These are phyloP conservation scores for Andrographis paniculata DNA, from an alignment of 305 asterid species.

Conservation along the genomic window DNA sequence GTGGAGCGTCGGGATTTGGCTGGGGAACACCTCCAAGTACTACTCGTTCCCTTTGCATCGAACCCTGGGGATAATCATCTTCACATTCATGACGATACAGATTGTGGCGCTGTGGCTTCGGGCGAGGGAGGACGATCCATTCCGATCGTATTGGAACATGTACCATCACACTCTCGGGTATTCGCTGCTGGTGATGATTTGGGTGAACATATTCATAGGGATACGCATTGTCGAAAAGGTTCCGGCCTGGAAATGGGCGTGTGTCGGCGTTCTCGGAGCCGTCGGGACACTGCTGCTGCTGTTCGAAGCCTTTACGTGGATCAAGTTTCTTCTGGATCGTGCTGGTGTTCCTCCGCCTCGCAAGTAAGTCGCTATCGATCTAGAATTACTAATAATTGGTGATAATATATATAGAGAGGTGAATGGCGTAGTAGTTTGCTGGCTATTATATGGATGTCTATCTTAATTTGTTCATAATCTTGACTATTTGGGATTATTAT, in stretches of 20 bases:
- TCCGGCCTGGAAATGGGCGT: constrained; percentile 30
- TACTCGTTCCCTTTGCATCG: constrained; percentile 28
- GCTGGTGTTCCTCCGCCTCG: too few relatives aligned
- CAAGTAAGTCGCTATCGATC: too few relatives aligned
- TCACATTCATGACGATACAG: constrained; percentile 41
- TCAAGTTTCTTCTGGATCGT: constrained; percentile 7
- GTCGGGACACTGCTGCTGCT: constrained; percentile 20
- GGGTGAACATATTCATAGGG: constrained; percentile 37
- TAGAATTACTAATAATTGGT: too few relatives aligned
- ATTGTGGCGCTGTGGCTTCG: constrained; percentile 36
- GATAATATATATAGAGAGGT: too few relatives aligned
- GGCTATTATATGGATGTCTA: too few relatives aligned
- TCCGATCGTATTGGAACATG: constrained; percentile 39
- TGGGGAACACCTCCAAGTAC: constrained; percentile 28
- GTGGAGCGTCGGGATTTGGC: constrained; percentile 41
- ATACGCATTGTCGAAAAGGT: constrained; percentile 24
- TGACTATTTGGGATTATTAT: too few relatives aligned
- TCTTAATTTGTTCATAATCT: too few relatives aligned
- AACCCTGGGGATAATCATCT: constrained; percentile 26
- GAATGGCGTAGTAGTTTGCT: too few relatives aligned
- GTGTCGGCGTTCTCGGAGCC: constrained; percentile 24
- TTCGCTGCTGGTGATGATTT: constrained; percentile 25
- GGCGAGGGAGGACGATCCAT: constrained; percentile 17
- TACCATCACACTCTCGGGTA: constrained; percentile 52
- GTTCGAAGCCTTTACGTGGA: constrained; percentile 38